Evolutionary conservation across 805 yeast species (phyloP).

Genomic region (Starmerella riodocensis): DNA sequence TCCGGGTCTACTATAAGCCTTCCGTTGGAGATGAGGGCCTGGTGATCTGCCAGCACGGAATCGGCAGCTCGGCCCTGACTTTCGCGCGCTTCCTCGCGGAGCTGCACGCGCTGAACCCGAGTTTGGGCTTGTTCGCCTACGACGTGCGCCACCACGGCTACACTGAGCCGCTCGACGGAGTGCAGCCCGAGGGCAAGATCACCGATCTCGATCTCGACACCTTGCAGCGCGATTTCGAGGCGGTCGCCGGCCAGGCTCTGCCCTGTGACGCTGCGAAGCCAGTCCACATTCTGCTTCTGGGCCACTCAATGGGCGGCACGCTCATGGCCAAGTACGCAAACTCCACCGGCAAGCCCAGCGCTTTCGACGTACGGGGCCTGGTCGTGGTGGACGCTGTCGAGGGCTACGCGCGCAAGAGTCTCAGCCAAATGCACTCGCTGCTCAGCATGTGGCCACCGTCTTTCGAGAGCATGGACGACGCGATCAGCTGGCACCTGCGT

Average conservation of each 20-base stretch:
- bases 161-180: constrained; percentile 4
- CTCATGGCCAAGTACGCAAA: constrained; percentile 46
- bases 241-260: constrained; percentile 35
- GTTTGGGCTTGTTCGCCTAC: constrained; percentile 54
- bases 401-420: constrained; percentile 68
- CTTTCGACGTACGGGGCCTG: constrained; percentile 44
- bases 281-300: constrained; percentile 44
- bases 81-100: constrained; percentile 43
- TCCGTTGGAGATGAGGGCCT: constrained; percentile 24
- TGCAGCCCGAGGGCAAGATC: constrained; percentile 26
- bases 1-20: constrained; percentile 8
- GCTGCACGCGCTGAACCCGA: constrained; percentile 27
- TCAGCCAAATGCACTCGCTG: constrained; percentile 54
- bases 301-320: constrained; percentile 91
- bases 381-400: constrained; percentile 85
- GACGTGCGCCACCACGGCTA: constrained; percentile 86
- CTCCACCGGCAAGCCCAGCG: not conserved
- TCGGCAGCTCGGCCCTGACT: constrained; percentile 77
- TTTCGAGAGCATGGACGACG: constrained; percentile 42
- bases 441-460: constrained; percentile 48
- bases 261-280: constrained; percentile 14
- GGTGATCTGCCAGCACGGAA: constrained; percentile 81
- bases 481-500: constrained; percentile 70
- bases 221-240: constrained; percentile 46
- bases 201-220: constrained; percentile 34